Evolutionary conservation across 2,329 filamentous ascomycete species (phyloP).

Genomic region (Colletotrichum falcatum): DNA sequence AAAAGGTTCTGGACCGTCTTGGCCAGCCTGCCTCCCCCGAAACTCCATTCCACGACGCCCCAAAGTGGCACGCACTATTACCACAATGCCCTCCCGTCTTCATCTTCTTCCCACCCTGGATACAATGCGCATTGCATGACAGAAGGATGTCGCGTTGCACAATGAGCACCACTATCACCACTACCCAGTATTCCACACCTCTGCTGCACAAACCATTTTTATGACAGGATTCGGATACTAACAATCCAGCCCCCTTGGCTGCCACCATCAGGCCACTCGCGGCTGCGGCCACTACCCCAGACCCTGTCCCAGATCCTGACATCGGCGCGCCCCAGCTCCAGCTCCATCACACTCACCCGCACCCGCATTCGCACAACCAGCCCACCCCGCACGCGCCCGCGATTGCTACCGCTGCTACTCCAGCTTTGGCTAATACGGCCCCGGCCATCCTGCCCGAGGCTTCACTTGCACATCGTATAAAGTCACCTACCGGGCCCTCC

Average conservation of each 20-base stretch:
- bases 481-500: slow-evolving; percentile 3
- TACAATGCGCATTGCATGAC: slow-evolving; percentile 24
- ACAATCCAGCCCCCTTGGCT: slow-evolving; percentile 38
- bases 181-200: not conserved
- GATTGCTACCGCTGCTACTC: slow-evolving; percentile 41
- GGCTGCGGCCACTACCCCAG: slow-evolving; percentile 35
- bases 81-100: not conserved
- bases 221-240: slow-evolving; percentile 35
- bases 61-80: slow-evolving; percentile 21
- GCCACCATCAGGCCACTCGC: slow-evolving; percentile 37
- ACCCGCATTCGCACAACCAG: slow-evolving; percentile 26
- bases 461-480: slow-evolving; percentile 35
- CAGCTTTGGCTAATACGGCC: slow-evolving; percentile 28
- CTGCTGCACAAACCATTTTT: slow-evolving; percentile 2
- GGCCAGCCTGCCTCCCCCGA: slow-evolving; percentile 1
- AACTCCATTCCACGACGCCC: slow-evolving; percentile 25
- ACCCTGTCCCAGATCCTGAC: slow-evolving; percentile 27
- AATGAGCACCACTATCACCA: not conserved
- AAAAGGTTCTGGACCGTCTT: slow-evolving; percentile 34
- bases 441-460: slow-evolving; percentile 24
- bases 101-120: slow-evolving; percentile 16
- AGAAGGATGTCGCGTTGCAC: slow-evolving; percentile 18
- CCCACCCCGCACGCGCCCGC: slow-evolving; percentile 36
- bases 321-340: slow-evolving; percentile 28
- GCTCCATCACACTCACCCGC: slow-evolving; percentile 3